Evolutionary conservation across 2,329 filamentous ascomycete genomes (phyloP).

Genomic region (Cladosporium sp.): DNA sequence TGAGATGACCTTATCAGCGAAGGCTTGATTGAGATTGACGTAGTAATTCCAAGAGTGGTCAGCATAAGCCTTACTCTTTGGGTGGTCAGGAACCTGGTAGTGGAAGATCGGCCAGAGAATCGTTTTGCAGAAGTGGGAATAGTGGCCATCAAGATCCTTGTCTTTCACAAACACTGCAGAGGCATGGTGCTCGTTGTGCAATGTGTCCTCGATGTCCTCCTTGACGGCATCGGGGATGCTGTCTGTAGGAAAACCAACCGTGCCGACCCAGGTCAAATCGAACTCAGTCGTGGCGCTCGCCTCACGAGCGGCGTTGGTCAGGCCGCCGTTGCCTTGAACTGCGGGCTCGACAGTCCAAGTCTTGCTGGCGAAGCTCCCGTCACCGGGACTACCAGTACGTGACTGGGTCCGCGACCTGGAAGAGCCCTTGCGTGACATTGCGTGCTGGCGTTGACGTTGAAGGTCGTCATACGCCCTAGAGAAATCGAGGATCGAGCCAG

Average conservation of each 20-base stretch:
- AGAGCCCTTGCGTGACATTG: conserved; percentile 14
- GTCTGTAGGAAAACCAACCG: conserved; percentile 90
- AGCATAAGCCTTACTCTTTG: conserved; percentile 96
- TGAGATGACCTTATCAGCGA: conserved; percentile 83
- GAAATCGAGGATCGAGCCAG: conserved; percentile 70
- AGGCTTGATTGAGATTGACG: conserved; percentile 84
- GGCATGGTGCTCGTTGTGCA: conserved; percentile 78
- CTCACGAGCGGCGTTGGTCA: conserved; percentile 82
- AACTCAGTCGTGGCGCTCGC: conserved; percentile 65
- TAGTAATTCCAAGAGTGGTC: conserved; percentile 97
- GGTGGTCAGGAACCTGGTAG: conserved; percentile 96
- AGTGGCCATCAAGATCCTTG: conserved; percentile 91
- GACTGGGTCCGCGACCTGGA: conserved; percentile 17
- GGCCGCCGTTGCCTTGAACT: conserved; percentile 86
- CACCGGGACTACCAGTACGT: conserved; percentile 35
- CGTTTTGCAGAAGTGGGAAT: conserved; percentile 94
- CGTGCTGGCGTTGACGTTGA: conserved; percentile 20
- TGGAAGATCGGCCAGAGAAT: conserved; percentile 98
- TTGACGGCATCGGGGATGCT: conserved; percentile 71
- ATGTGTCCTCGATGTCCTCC: conserved; percentile 74
- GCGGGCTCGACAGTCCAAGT: conserved; percentile 80
- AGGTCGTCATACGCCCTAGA: conserved; percentile 43
- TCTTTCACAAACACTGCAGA: conserved; percentile 82
- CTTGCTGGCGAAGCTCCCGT: conserved; percentile 61
- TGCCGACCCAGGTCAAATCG: conserved; percentile 87